Percentiles rank a stretch among this genome's conserved stretches.
Evolutionary conservation across 2,329 filamentous ascomycete species (phyloP).

Genomic region (Aspergillus awamori): DNA sequence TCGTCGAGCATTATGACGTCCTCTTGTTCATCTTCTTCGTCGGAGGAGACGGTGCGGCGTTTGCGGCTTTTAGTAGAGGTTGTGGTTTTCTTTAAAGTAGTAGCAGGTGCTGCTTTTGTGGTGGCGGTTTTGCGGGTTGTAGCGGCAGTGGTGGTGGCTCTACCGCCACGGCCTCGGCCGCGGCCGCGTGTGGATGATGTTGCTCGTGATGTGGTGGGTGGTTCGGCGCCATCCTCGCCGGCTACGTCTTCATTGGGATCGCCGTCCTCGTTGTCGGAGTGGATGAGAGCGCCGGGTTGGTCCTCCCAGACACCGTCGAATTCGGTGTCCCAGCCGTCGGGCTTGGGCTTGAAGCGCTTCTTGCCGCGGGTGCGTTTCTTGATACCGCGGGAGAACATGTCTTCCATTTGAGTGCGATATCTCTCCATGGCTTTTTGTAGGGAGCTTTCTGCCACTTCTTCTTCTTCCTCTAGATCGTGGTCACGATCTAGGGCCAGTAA

Average conservation of each 20-base stretch:
- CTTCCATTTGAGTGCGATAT: conserved; percentile 70
- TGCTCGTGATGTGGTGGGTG: conserved; percentile 35
- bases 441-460: conserved; percentile 63
- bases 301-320: conserved; percentile 85
- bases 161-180: conserved; percentile 48
- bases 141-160: conserved; percentile 47
- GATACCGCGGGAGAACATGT: conserved; percentile 68
- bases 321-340: conserved; percentile 85
- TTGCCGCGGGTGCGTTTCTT: conserved; percentile 56
- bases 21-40: conserved; percentile 45
- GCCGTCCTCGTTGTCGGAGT: conserved; percentile 54
- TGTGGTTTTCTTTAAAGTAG: conserved; percentile 33
- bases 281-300: conserved; percentile 67
- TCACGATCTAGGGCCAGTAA: conserved; percentile 68
- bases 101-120: conserved; percentile 34
- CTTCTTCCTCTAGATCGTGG: conserved; percentile 69
- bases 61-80: conserved; percentile 27
- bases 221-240: conserved; percentile 49
- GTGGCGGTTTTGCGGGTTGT: conserved; percentile 43
- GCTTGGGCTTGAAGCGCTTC: conserved; percentile 72
- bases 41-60: conserved; percentile 36
- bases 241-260: conserved; percentile 51
- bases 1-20: conserved; percentile 46
- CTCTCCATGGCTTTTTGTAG: conserved; percentile 74
- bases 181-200: conserved; percentile 51